Conservation (phyloP, 495 filamentous ascomycete species). For the Aspergillus olivimuriae region DNA sequence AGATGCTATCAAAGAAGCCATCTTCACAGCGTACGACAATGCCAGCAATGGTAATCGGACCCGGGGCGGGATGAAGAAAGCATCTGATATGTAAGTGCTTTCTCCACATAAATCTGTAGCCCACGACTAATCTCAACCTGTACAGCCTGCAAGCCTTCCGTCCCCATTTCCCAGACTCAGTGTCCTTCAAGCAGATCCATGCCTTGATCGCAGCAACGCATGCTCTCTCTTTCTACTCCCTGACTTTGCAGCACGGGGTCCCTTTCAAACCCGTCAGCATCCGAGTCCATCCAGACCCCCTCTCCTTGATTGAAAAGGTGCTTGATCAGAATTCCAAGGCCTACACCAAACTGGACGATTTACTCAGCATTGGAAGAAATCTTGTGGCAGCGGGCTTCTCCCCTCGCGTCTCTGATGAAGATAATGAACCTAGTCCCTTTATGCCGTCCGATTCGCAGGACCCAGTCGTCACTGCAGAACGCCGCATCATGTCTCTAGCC, state of each 20-base stretch:
- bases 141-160: slow-evolving; percentile 64
- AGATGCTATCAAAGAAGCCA: slow-evolving; percentile 58
- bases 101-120: no score
- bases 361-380: slow-evolving; percentile 69
- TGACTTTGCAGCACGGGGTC: slow-evolving; percentile 85
- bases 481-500: slow-evolving; percentile 78
- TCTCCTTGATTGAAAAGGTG: slow-evolving; percentile 76
- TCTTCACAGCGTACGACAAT: slow-evolving; percentile 76
- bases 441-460: slow-evolving; percentile 16
- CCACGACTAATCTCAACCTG: background rate
- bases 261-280: slow-evolving; percentile 89
- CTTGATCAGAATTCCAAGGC: slow-evolving; percentile 80
- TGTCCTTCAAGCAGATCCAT: slow-evolving; percentile 49
- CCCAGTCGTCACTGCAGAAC: slow-evolving; percentile 40
- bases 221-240: slow-evolving; percentile 75
- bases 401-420: slow-evolving; percentile 18
- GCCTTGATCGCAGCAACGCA: slow-evolving; percentile 83
- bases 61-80: slow-evolving; percentile 76
- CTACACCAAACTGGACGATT: slow-evolving; percentile 81
- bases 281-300: slow-evolving; percentile 76
- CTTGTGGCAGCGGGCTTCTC: slow-evolving; percentile 66
- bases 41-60: slow-evolving; percentile 84
- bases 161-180: slow-evolving; percentile 52
- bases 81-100: slow-evolving; percentile 67
- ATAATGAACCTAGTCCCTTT: slow-evolving; percentile 8